Evolutionary conservation across 169 alveolate species (phyloP).

Genomic region (Theileria equi): DNA sequence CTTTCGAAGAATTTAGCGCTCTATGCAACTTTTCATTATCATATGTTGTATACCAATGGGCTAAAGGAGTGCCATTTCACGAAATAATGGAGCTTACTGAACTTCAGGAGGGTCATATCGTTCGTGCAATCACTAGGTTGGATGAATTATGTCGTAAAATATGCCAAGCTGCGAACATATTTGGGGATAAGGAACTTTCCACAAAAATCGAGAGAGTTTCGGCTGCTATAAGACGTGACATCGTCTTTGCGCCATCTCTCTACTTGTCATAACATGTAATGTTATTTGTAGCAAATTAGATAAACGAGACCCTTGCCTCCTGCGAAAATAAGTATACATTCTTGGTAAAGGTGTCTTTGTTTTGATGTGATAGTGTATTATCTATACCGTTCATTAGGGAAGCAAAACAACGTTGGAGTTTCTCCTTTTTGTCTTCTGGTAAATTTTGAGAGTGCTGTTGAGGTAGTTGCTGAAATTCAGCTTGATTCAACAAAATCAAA

Average conservation of each 20-base stretch:
- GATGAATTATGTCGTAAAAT: constrained; percentile 84
- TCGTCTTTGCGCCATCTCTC: constrained; percentile 89
- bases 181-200: constrained; percentile 84
- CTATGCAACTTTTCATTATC: constrained; percentile 61
- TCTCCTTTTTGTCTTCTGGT: constrained; percentile 77
- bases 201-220: constrained; percentile 79
- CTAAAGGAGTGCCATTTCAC: constrained; percentile 71
- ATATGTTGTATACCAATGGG: constrained; percentile 74
- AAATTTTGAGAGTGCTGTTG: constrained; percentile 71
- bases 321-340: constrained; percentile 78
- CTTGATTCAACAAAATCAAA: constrained; percentile 77
- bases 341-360: constrained; percentile 75
- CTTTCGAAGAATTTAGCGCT: constrained; percentile 39
- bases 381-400: constrained; percentile 65
- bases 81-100: constrained; percentile 72
- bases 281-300: constrained; percentile 28
- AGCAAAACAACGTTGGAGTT: constrained; percentile 54
- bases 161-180: constrained; percentile 80
- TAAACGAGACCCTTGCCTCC: constrained; percentile 71
- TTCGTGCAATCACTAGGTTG: constrained; percentile 85
- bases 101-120: constrained; percentile 90
- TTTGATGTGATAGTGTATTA: constrained; percentile 47
- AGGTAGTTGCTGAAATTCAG: constrained; percentile 76
- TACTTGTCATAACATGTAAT: constrained; percentile 71
- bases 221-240: constrained; percentile 86